These are phyloP conservation scores for Arthrobotrys entomopaga DNA, from an alignment of 2,329 filamentous ascomycete genomes.

Conservation along the genomic window DNA sequence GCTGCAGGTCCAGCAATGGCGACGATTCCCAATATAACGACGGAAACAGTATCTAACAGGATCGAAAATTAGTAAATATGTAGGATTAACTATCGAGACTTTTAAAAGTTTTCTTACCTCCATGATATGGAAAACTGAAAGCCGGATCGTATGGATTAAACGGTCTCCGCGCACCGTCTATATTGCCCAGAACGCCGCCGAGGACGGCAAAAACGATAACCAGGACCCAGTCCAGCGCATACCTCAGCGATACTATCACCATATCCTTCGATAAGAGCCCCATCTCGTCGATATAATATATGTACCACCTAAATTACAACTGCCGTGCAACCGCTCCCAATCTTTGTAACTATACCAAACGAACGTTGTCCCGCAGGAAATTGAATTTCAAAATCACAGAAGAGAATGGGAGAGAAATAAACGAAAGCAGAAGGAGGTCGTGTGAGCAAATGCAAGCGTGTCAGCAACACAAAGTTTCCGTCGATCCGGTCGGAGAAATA, in stretches of 20 bases:
- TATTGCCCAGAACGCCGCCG: constrained; percentile 39
- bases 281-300: constrained; percentile 17
- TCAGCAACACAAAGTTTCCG: constrained; percentile 18
- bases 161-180: constrained; percentile 47
- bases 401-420: constrained; percentile 1
- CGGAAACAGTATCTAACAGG: constrained; percentile 39
- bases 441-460: constrained; percentile 16
- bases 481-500: not conserved
- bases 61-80: no score
- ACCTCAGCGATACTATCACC: constrained; percentile 40
- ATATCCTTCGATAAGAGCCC: constrained; percentile 23
- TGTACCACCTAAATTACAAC: not conserved
- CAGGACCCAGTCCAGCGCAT: constrained; percentile 50
- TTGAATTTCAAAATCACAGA: not conserved
- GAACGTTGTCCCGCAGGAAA: not conserved
- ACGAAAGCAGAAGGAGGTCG: constrained; percentile 46
- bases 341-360: not conserved
- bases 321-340: not conserved
- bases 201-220: constrained; percentile 33
- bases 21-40: constrained; percentile 22
- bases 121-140: constrained; percentile 52
- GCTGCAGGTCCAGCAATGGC: constrained; percentile 36
- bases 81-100: not conserved
- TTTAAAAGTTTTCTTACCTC: constrained; percentile 25
- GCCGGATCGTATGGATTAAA: constrained; percentile 53